Percentiles rank a stretch among this genome's conserved stretches.
These are phyloP conservation scores for Kuraishia piskuri DNA, from an alignment of 805 yeast species.

Conservation along the genomic window DNA sequence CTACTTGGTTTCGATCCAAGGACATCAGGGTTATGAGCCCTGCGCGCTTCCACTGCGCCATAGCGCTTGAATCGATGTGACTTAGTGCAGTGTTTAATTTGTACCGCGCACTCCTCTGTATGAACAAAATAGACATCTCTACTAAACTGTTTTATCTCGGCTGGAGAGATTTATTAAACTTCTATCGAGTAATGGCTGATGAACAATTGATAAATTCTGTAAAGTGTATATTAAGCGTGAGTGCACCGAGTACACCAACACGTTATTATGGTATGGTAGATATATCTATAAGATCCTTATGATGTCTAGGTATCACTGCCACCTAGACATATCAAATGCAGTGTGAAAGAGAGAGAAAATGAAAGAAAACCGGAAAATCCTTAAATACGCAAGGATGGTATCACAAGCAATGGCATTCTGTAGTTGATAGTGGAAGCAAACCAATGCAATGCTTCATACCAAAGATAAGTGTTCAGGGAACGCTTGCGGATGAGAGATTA, in stretches of 20 bases:
- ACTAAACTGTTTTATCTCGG: too few relatives aligned
- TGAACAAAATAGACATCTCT: background rate
- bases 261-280: background rate
- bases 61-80: conserved; percentile 51
- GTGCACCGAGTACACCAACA: background rate
- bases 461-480: too few relatives aligned
- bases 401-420: background rate
- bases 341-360: background rate
- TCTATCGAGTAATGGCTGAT: background rate
- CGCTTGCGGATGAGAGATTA: too few relatives aligned
- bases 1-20: conserved; percentile 94
- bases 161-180: background rate
- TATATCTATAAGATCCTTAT: background rate
- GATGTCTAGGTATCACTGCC: background rate
- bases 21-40: conserved; percentile 99
- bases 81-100: too few relatives aligned
- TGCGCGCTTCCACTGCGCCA: conserved; percentile 99
- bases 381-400: too few relatives aligned
- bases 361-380: too few relatives aligned
- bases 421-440: background rate
- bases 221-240: too few relatives aligned
- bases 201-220: too few relatives aligned
- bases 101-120: too few relatives aligned
- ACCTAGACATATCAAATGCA: background rate
- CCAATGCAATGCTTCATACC: too few relatives aligned